These are phyloP conservation scores for Parasitella parasitica DNA, from an alignment of 371 early-diverging fungal genomes.

Conservation along the genomic window DNA sequence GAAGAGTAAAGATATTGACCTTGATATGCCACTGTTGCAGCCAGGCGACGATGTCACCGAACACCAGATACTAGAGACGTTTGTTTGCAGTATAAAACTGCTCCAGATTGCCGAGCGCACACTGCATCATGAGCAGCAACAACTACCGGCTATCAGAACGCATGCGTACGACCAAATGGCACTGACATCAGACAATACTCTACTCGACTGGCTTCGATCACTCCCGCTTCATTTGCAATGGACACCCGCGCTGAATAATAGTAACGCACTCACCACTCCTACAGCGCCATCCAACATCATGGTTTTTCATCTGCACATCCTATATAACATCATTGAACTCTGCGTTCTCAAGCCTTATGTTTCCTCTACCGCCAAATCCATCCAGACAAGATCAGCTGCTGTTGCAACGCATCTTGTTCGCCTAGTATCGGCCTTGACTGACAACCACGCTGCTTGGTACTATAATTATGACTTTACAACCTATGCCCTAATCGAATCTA, in stretches of 20 bases:
- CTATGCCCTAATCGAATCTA: constrained; percentile 17
- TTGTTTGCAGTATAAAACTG: constrained; percentile 26
- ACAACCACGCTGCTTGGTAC: constrained; percentile 6
- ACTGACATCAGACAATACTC: constrained; percentile 14
- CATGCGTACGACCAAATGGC: constrained; percentile 27
- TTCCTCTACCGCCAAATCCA: constrained; percentile 15
- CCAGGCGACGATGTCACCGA: constrained; percentile 32
- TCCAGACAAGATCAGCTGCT: constrained; percentile 17
- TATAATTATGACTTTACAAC: constrained; percentile 13
- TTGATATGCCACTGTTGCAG: constrained; percentile 32
- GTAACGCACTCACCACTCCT: constrained; percentile 1
- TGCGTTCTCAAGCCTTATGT: constrained; percentile 25
- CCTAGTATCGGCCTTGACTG: not conserved
- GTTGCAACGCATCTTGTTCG: constrained; percentile 22
- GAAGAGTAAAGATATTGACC: constrained; percentile 20
- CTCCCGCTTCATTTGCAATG: constrained; percentile 32
- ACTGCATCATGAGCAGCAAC: constrained; percentile 7
- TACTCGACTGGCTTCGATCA: constrained; percentile 24
- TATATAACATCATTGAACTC: constrained; percentile 30
- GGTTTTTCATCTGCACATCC: constrained; percentile 23
- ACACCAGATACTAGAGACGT: constrained; percentile 26
- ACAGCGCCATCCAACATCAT: constrained; percentile 16
- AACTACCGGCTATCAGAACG: constrained; percentile 13
- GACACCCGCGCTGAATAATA: constrained; percentile 15
- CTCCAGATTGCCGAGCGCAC: constrained; percentile 26